Percentiles rank a stretch among this genome's conserved stretches.
Evolutionary conservation across 2,329 filamentous ascomycete species (phyloP).

Genomic region (Neofusicoccum laricinum): DNA sequence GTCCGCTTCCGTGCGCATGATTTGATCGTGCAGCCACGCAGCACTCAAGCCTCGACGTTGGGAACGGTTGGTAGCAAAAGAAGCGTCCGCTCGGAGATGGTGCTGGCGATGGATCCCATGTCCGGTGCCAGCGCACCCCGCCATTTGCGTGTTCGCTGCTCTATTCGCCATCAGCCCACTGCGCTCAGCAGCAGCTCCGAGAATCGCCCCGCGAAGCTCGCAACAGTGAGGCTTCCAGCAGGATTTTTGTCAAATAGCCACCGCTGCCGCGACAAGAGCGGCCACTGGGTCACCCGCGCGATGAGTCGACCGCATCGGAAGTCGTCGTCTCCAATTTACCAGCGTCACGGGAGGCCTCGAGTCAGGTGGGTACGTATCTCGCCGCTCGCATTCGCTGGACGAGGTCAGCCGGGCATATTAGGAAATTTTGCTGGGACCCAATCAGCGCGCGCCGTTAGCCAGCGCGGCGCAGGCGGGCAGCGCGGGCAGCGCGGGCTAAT

Average conservation of each 20-base stretch:
- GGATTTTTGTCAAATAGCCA: conserved; percentile 4
- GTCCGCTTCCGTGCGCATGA: conserved; percentile 7
- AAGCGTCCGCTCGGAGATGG: conserved; percentile 12
- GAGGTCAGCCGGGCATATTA: conserved; percentile 15
- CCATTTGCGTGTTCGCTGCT: background rate
- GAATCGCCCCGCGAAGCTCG: conserved; percentile 5
- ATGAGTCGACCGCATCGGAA: conserved; percentile 2
- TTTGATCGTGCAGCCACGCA: conserved; percentile 8
- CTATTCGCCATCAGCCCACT: conserved; percentile 3
- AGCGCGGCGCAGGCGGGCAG: background rate
- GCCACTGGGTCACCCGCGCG: background rate
- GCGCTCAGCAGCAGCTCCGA: background rate
- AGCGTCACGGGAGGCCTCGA: conserved; percentile 8
- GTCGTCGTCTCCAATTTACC: conserved; percentile 12
- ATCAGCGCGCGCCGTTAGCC: background rate
- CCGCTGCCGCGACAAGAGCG: conserved; percentile 12
- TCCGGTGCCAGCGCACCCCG: conserved; percentile 10
- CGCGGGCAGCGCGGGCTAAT: conserved; percentile 1
- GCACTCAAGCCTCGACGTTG: background rate
- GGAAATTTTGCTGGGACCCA: conserved; percentile 11
- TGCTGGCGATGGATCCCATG: conserved; percentile 13
- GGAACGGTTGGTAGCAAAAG: conserved; percentile 1
- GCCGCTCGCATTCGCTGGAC: background rate
- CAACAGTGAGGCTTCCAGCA: conserved; percentile 7
- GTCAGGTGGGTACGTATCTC: conserved; percentile 13